A percentile compares a stretch with the other conserved stretches of the same genome.
Conservation (phyloP, 257 asterid genomes). For the Dorcoceras hygrometricum region DNA sequence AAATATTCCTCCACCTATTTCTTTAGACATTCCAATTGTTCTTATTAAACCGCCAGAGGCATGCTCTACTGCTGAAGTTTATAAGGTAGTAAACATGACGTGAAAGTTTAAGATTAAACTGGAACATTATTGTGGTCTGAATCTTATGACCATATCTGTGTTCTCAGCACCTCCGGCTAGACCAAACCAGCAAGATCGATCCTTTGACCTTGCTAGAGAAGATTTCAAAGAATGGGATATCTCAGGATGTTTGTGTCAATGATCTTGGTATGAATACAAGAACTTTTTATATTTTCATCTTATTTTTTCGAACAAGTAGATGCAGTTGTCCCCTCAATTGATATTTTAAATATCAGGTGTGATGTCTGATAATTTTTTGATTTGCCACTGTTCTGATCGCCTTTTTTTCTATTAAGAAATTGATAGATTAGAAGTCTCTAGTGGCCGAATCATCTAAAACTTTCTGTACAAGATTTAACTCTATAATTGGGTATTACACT, state of each 20-base stretch:
- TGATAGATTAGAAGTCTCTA: not conserved
- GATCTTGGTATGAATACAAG: constrained; percentile 61
- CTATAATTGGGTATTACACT: not conserved
- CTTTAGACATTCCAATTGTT: constrained; percentile 74
- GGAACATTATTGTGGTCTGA: not conserved
- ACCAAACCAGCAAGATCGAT: constrained; percentile 65
- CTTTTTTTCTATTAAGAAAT: not conserved
- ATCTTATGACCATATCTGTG: constrained; percentile 17
- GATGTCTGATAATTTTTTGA: not conserved
- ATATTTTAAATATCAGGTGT: no score
- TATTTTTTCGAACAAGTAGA: not conserved
- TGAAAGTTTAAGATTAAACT: not conserved
- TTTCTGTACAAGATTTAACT: not conserved
- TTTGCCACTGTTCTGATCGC: not conserved
- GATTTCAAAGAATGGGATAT: constrained; percentile 48
- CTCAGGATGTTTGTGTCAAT: constrained; percentile 85
- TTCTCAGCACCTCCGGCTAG: constrained; percentile 63
- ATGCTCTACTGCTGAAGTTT: constrained; percentile 96
- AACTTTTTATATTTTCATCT: not conserved
- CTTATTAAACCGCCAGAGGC: constrained; percentile 91
- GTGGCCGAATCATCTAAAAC: not conserved
- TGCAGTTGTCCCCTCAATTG: not conserved
- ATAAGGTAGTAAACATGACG: constrained; percentile 55
- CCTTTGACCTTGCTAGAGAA: constrained; percentile 78
- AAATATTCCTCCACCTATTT: constrained; percentile 62